phyloP scores from a whole-genome alignment of 495 filamentous ascomycete species.

The Neurospora hispaniola region DNA sequence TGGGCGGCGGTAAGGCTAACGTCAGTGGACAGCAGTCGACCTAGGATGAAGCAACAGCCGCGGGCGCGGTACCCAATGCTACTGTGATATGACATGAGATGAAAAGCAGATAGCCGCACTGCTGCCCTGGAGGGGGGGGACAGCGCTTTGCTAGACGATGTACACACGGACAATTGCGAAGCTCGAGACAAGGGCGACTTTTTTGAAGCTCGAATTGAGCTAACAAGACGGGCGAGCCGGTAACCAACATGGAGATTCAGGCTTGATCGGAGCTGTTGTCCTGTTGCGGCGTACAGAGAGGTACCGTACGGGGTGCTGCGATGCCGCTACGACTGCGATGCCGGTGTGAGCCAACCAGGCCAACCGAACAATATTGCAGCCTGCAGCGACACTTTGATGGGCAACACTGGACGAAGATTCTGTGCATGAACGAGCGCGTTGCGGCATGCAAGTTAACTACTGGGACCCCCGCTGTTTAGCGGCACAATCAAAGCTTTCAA shows the following conservation, averaged over 20 bases:
- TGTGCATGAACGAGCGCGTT: conserved; percentile 21
- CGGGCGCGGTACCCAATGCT: not conserved
- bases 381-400: not conserved
- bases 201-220: not conserved
- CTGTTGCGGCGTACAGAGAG: not conserved
- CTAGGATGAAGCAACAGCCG: not conserved
- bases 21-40: not conserved
- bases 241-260: not conserved
- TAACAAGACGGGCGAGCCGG: not conserved
- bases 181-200: not conserved
- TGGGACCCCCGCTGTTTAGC: not conserved
- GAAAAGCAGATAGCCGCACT: not conserved
- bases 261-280: not conserved
- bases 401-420: conserved; percentile 17
- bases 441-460: conserved; percentile 3
- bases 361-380: not conserved
- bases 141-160: not conserved
- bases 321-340: not conserved
- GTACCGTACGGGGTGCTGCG: not conserved
- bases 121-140: not conserved
- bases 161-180: not conserved
- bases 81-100: not conserved
- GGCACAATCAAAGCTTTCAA: not conserved
- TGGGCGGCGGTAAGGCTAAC: not conserved
- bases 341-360: not conserved